Evolutionary conservation across 176 grass and related monocot species (phyloP).

Genomic region (bread wheat (Triticum aestivum)): DNA sequence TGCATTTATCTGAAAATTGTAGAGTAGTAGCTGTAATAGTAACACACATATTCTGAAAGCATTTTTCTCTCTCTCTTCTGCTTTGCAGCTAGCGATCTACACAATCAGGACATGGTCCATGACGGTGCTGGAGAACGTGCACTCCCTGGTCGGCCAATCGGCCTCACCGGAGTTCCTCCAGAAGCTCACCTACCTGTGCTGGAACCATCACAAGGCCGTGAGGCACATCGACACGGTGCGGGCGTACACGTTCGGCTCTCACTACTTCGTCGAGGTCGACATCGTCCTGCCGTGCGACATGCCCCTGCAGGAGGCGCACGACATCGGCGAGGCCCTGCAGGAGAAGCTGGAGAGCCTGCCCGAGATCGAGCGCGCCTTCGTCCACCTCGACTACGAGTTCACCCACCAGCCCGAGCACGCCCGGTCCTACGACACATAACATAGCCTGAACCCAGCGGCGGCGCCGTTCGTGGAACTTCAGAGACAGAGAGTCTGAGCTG

Average conservation of each 20-base stretch:
- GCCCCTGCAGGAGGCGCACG: slow-evolving; percentile 81
- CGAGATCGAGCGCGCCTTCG: slow-evolving; percentile 91
- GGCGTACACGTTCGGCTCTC: slow-evolving; percentile 80
- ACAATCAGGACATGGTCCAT: slow-evolving; percentile 75
- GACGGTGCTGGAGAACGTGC: slow-evolving; percentile 78
- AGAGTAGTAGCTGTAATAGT: background rate
- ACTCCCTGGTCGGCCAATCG: slow-evolving; percentile 66
- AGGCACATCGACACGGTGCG: slow-evolving; percentile 74
- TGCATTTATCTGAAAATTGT: background rate
- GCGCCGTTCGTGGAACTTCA: background rate
- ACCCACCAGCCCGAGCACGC: slow-evolving; percentile 90
- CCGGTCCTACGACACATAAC: slow-evolving; percentile 57
- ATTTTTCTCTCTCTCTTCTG: background rate
- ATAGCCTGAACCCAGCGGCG: background rate
- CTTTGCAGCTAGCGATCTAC: slow-evolving; percentile 58
- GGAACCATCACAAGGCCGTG: slow-evolving; percentile 75
- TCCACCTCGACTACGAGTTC: slow-evolving; percentile 97
- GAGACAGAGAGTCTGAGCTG: background rate
- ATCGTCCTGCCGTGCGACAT: slow-evolving; percentile 77
- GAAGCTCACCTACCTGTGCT: slow-evolving; percentile 87
- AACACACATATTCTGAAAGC: background rate
- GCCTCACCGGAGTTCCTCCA: slow-evolving; percentile 70
- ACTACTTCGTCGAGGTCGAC: slow-evolving; percentile 79
- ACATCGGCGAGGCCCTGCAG: slow-evolving; percentile 92
- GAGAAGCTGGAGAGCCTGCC: slow-evolving; percentile 95